Evolutionary conservation across 371 early-diverging fungal genomes (phyloP), one percentile per base, ranked within the genome.

Genomic region (Synchytrium microbalum): DNA sequence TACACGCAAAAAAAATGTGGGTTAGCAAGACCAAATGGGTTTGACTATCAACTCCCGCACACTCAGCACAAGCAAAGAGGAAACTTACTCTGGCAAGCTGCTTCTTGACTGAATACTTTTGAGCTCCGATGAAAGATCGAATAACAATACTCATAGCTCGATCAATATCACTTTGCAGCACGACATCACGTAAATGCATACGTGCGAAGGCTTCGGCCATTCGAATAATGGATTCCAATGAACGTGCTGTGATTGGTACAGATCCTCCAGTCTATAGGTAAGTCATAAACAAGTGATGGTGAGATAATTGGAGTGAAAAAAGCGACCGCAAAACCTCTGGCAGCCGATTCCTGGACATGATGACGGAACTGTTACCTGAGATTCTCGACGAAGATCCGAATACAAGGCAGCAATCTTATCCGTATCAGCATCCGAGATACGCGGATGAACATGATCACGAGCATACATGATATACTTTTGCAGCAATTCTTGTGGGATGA

Each of bases 171-270:
- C 91, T 92, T 28, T 85, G 78, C 32, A 89, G 85, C 2, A 99
- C 99, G 64, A 84, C 83, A 65, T 93, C 92, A 56, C 98, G 89
- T 54, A 99, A 80, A 69, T 98, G 96, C 95, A 99, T 98, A 67
- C 89, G 88, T 24, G 99, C 99, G 70, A 95, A 89, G 1, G 99
- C 96, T 78, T 99, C 99, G 14, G 94, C 83, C 78, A 99, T 88
- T 52, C 99, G 88, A 29, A 99, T 86, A 83, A 99, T 98, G 10
- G 95, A 91, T 77, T 99, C 99, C 60, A 99, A 78, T 79, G 98
- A 96, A 75, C 99, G 92, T 8, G 98, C 99, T 2, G 99, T 99
- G 67, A 99, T 98, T 2, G 99, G 98, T 67, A 99, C 90, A 66
- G 91, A 85, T 16, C 92, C 97, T 62, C 87, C 78, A 10, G 75